Percentiles rank a stretch among this genome's conserved stretches.
Evolutionary conservation across 1,284 basidiomycete genomes (phyloP).

Genomic region (Leccinum pachyderme): DNA sequence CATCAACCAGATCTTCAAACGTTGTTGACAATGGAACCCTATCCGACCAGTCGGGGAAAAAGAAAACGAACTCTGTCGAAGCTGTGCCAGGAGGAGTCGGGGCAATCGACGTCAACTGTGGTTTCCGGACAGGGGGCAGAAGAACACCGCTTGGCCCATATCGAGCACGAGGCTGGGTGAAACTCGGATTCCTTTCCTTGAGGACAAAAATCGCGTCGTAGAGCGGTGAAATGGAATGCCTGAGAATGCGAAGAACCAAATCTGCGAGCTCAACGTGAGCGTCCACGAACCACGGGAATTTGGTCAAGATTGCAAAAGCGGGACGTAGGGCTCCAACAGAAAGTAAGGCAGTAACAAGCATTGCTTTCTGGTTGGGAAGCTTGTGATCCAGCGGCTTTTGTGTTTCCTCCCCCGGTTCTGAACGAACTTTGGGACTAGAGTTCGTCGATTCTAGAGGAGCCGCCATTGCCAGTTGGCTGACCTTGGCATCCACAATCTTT

Average conservation of each 20-base stretch:
- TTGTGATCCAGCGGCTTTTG: slow-evolving; percentile 49
- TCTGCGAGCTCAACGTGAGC: slow-evolving; percentile 84
- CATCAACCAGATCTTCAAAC: slow-evolving; percentile 67
- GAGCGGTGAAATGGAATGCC: slow-evolving; percentile 64
- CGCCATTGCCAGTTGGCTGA: slow-evolving; percentile 85
- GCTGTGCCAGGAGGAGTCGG: slow-evolving; percentile 76
- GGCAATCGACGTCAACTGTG: slow-evolving; percentile 63
- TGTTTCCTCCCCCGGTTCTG: slow-evolving; percentile 37
- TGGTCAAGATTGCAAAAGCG: slow-evolving; percentile 75
- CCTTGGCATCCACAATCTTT: slow-evolving; percentile 64
- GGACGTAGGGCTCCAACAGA: slow-evolving; percentile 82
- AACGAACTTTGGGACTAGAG: slow-evolving; percentile 38
- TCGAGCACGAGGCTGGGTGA: slow-evolving; percentile 58
- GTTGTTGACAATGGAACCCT: slow-evolving; percentile 65
- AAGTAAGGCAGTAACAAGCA: slow-evolving; percentile 79
- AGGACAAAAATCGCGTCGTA: slow-evolving; percentile 55
- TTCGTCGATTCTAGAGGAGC: slow-evolving; percentile 74
- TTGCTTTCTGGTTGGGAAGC: slow-evolving; percentile 78
- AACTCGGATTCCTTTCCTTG: slow-evolving; percentile 58
- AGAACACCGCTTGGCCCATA: slow-evolving; percentile 57
- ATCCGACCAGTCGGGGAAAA: slow-evolving; percentile 82
- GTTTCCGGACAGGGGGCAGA: slow-evolving; percentile 53
- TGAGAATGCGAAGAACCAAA: slow-evolving; percentile 73
- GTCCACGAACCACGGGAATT: slow-evolving; percentile 85
- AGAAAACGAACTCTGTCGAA: slow-evolving; percentile 78